A percentile compares a stretch with the other conserved stretches of the same genome.
Conservation (phyloP, 805 yeast genomes). For the Yamadazyma phyllophila region DNA sequence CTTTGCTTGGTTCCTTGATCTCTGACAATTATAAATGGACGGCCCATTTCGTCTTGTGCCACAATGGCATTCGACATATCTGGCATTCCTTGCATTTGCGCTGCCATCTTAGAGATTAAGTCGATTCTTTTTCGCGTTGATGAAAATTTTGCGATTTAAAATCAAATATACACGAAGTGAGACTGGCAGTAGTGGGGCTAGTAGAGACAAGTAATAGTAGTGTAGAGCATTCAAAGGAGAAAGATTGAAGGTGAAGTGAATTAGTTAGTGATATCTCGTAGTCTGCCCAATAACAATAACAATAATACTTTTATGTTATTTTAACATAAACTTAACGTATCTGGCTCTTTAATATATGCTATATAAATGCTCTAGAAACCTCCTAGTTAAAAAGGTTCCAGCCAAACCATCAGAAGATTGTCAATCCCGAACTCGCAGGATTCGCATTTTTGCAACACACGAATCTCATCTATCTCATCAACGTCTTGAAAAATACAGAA, state of each 20-base stretch:
- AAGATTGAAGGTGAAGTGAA: too few relatives aligned
- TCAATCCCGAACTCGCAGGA: neutral
- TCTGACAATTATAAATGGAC: slow-evolving; percentile 96
- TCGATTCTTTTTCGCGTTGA: slow-evolving; percentile 9
- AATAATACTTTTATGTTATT: too few relatives aligned
- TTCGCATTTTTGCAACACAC: neutral
- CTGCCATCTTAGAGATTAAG: slow-evolving; percentile 13
- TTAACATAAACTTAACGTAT: too few relatives aligned
- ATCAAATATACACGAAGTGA: neutral
- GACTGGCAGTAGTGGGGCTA: neutral
- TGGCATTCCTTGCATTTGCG: slow-evolving; percentile 52
- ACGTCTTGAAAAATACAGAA: slow-evolving; percentile 8
- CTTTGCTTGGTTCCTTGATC: slow-evolving; percentile 77
- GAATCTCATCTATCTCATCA: slow-evolving; percentile 3
- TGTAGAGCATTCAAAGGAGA: too few relatives aligned
- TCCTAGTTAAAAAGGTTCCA: neutral
- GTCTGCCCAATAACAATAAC: too few relatives aligned
- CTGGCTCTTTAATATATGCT: too few relatives aligned
- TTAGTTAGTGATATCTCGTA: too few relatives aligned
- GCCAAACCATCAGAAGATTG: neutral
- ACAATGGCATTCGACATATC: slow-evolving; percentile 97
- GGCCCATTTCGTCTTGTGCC: slow-evolving; percentile 99
- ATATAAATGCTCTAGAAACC: neutral
- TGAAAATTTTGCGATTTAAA: slow-evolving; percentile 7
- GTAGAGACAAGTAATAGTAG: too few relatives aligned